Evolutionary conservation across 169 alveolate species (phyloP).

Genomic region (Plasmodium fragile): DNA sequence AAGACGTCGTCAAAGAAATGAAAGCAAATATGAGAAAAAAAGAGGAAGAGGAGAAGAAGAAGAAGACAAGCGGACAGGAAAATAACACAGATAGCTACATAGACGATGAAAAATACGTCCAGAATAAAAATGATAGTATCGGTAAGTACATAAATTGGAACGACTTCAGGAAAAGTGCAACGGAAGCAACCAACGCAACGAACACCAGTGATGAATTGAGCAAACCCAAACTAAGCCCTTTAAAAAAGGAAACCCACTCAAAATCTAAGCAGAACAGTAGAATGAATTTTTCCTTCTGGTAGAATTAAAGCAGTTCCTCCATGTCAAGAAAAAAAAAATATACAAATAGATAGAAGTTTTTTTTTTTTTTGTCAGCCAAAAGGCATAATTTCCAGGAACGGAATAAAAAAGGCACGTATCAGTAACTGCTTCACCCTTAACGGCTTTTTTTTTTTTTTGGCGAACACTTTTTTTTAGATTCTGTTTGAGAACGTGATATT

Average conservation of each 20-base stretch:
- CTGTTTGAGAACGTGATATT: neutral
- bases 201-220: slow-evolving; percentile 17
- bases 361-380: neutral
- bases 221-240: slow-evolving; percentile 11
- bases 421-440: neutral
- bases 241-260: slow-evolving; percentile 41
- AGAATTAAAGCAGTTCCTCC: neutral
- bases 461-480: neutral
- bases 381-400: neutral
- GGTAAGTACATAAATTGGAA: slow-evolving; percentile 72
- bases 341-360: neutral
- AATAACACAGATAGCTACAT: slow-evolving; percentile 20
- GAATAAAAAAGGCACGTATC: slow-evolving; percentile 10
- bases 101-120: slow-evolving; percentile 45
- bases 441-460: slow-evolving; percentile 3
- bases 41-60: slow-evolving; percentile 22
- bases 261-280: slow-evolving; percentile 28
- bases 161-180: slow-evolving; percentile 17
- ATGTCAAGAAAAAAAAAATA: neutral
- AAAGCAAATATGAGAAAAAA: slow-evolving; percentile 36
- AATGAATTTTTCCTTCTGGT: slow-evolving; percentile 68
- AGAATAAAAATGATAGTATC: slow-evolving; percentile 58
- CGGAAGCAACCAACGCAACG: neutral
- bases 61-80: neutral
- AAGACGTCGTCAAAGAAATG: slow-evolving; percentile 64